Base-by-base conservation (phyloP, 495 filamentous ascomycete species). In the Aspergillus nanangensis region DNA sequence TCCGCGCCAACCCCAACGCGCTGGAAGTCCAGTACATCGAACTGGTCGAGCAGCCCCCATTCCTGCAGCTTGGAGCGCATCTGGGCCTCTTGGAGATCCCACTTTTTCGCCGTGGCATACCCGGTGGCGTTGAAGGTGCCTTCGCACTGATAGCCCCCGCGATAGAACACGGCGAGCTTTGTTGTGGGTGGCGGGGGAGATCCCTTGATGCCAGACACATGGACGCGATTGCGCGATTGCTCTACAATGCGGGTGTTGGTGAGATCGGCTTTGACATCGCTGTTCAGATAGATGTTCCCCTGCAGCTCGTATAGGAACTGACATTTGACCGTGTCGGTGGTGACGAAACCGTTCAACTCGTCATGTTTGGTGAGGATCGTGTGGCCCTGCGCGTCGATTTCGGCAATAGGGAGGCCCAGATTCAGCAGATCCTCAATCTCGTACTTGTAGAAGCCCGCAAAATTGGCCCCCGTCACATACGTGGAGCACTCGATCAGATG, bases 291-390 rank as follows among this genome's bases (percentile, higher is more conserved):
- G 18, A 65, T 51, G 13, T 60, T 67, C 0, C 79, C 78, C 44
- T 81, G 78, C 17, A 81, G 60, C 55, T 82, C 78, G 48, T 82
- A 82, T 17, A 81, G 47, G 5, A 80, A 59, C 44, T 80, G 74
- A 35, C 59, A 69, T 13, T 65, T 69, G n/a, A 75, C 60, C 0
- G 74, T 79, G 11, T 70, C 73, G n/a, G 39, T 49, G 18, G 44
- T 55, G 0, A 68, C 52, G 11, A 62, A 41, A 0, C 65, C 62
- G n/a, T 51, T 41, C 1, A 52, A 58, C 3, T 23, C 36, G 2
- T 24, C 22, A 44, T 63, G 65, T 31, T 62, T 65, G 0, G 56
- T 53, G 15, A 64, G 47, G 15, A 71, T 47, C 32, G 61, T 68
- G 1, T 52, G 52, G 0, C 65, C 65, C 41, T 62, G 50, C 0